These are phyloP conservation scores for Dissophora globulifera DNA, from an alignment of 192 early-diverging fungal species.

Conservation along the genomic window DNA sequence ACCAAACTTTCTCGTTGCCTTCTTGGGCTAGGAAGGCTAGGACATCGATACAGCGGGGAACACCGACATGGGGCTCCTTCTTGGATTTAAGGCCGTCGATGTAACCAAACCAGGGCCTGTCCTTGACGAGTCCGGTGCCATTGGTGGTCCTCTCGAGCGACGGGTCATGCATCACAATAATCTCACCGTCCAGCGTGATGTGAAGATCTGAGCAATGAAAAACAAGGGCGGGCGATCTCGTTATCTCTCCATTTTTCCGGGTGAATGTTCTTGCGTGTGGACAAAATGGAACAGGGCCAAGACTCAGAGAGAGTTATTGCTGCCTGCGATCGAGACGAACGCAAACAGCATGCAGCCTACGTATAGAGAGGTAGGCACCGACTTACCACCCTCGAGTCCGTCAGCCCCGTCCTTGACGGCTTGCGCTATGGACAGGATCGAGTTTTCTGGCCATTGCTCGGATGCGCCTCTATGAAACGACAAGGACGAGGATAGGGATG, in stretches of 20 bases:
- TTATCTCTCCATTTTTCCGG: background rate
- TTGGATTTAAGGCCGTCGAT: conserved; percentile 62
- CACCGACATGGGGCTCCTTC: conserved; percentile 52
- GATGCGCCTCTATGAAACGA: conserved; percentile 58
- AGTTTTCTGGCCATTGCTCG: conserved; percentile 65
- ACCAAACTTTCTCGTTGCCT: conserved; percentile 58
- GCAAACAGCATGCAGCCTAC: no score
- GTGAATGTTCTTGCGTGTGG: conserved; percentile 18
- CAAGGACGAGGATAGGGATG: background rate
- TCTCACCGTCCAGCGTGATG: conserved; percentile 60
- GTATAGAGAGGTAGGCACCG: background rate
- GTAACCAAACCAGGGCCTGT: conserved; percentile 57
- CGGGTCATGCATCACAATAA: conserved; percentile 67
- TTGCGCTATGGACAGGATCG: conserved; percentile 60
- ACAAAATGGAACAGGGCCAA: no score
- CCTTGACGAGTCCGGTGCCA: conserved; percentile 55
- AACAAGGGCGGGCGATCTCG: background rate
- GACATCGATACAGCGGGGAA: conserved; percentile 61
- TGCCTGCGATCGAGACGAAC: no score
- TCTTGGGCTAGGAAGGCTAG: conserved; percentile 57
- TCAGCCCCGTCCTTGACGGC: conserved; percentile 61
- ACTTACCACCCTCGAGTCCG: conserved; percentile 62
- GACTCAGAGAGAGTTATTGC: no score
- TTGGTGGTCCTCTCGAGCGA: conserved; percentile 61
- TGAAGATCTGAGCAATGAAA: conserved; percentile 57